phyloP scores from a whole-genome alignment of 1,284 basidiomycete genomes.

The Austropuccinia psidii region DNA sequence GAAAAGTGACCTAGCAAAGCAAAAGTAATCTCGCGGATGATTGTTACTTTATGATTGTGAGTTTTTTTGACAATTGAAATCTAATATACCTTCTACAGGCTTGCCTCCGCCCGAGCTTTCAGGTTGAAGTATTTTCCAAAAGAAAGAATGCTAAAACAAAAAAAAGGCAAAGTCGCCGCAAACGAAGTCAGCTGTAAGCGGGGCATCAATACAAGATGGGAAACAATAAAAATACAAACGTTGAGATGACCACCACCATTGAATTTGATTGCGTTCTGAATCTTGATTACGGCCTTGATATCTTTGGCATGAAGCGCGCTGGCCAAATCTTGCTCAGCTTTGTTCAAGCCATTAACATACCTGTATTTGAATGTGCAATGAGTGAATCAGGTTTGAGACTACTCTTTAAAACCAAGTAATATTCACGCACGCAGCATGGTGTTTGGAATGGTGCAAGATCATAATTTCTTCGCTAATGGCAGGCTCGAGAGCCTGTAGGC shows the following conservation, averaged over 20 bases:
- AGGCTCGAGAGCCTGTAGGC: constrained; percentile 61
- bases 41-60: too few species aligned
- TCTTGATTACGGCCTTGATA: constrained; percentile 71
- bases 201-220: background rate
- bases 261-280: constrained; percentile 80
- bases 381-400: background rate
- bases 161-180: background rate
- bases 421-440: constrained; percentile 59
- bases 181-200: constrained; percentile 57
- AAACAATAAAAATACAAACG: background rate
- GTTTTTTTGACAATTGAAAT: constrained; percentile 38
- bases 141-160: constrained; percentile 71
- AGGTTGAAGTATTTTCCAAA: constrained; percentile 93
- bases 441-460: constrained; percentile 85
- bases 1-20: constrained; percentile 60
- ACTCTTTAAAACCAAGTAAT: background rate
- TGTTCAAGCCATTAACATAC: constrained; percentile 45
- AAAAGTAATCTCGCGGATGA: background rate
- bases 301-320: constrained; percentile 56
- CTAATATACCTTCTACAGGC: constrained; percentile 50
- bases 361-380: background rate
- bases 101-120: constrained; percentile 57
- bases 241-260: constrained; percentile 68
- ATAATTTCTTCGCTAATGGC: constrained; percentile 73
- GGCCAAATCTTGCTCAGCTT: constrained; percentile 75